phyloP scores from a whole-genome alignment of 768 basidiomycete genomes.

The Dioszegia crocea region DNA sequence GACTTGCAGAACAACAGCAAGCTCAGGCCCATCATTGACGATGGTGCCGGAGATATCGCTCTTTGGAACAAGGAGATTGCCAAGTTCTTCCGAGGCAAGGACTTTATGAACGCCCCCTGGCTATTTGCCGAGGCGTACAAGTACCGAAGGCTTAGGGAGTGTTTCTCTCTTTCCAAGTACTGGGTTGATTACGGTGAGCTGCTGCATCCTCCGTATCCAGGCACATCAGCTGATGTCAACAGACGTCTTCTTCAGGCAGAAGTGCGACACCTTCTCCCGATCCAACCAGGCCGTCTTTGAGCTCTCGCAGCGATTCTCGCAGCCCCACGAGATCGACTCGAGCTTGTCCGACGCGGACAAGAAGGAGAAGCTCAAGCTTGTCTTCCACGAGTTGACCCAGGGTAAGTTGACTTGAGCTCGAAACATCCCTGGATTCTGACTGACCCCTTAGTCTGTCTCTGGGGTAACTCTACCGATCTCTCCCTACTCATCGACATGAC shows the following conservation, averaged over 20 bases:
- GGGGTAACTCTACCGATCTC: constrained; percentile 95
- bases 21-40: constrained; percentile 81
- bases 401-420: no score
- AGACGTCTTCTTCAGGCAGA: constrained; percentile 89
- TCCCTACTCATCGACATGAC: constrained; percentile 96
- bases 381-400: constrained; percentile 92
- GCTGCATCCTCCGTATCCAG: not conserved
- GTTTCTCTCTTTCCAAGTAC: constrained; percentile 83
- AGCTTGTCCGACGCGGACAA: constrained; percentile 54
- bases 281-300: constrained; percentile 90
- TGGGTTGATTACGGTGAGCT: constrained; percentile 70
- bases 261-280: constrained; percentile 93
- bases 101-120: constrained; percentile 86
- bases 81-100: constrained; percentile 79
- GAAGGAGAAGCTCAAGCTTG: constrained; percentile 59
- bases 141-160: constrained; percentile 66
- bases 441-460: constrained; percentile 70
- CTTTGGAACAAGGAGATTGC: constrained; percentile 97
- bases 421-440: no score
- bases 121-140: constrained; percentile 80
- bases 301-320: constrained; percentile 82
- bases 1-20: constrained; percentile 78
- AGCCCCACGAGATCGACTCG: constrained; percentile 67
- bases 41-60: constrained; percentile 84
- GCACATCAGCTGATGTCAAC: not conserved